Evolutionary conservation across 306 rosid genomes (phyloP).

Genomic region (Delonix regia): DNA sequence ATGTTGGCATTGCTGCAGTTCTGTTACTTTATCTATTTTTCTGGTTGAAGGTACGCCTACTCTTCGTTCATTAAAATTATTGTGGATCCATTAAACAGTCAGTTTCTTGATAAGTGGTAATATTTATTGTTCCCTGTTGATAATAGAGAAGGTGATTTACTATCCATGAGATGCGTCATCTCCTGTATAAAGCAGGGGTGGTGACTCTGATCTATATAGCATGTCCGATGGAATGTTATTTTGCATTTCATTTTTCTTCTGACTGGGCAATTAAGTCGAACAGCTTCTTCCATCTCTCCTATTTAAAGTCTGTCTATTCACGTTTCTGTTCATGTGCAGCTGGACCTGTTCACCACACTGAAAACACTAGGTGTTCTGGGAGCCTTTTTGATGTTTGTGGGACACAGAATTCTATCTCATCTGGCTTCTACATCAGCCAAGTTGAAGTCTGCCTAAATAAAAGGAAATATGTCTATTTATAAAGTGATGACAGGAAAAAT

Average conservation of each 20-base stretch:
- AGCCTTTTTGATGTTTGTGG: constrained; percentile 69
- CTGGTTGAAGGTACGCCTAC: constrained; percentile 88
- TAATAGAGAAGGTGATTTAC: background rate
- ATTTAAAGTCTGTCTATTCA: constrained; percentile 6
- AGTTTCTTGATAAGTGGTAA: constrained; percentile 5
- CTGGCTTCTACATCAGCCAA: constrained; percentile 80
- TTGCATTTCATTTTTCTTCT: constrained; percentile 4
- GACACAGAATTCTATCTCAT: constrained; percentile 86
- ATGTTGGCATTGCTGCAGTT: constrained; percentile 75
- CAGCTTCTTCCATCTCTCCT: background rate
- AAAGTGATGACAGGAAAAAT: constrained; percentile 21
- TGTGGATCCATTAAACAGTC: constrained; percentile 21
- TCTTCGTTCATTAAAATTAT: background rate
- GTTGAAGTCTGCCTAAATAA: constrained; percentile 84
- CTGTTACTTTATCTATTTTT: constrained; percentile 79
- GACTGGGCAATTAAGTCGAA: background rate
- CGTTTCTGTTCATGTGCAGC: constrained; percentile 56
- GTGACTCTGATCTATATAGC: background rate
- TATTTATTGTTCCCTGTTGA: background rate
- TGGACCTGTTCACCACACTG: constrained; percentile 90
- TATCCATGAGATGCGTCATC: background rate
- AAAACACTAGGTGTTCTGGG: constrained; percentile 81
- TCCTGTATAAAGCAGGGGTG: background rate
- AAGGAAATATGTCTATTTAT: constrained; percentile 37
- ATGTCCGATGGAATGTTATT: background rate